Evolutionary conservation across 139 green algal species (phyloP), one percentile per base, ranked within the genome.

Genomic region (Tetratostichococcus sp.): DNA sequence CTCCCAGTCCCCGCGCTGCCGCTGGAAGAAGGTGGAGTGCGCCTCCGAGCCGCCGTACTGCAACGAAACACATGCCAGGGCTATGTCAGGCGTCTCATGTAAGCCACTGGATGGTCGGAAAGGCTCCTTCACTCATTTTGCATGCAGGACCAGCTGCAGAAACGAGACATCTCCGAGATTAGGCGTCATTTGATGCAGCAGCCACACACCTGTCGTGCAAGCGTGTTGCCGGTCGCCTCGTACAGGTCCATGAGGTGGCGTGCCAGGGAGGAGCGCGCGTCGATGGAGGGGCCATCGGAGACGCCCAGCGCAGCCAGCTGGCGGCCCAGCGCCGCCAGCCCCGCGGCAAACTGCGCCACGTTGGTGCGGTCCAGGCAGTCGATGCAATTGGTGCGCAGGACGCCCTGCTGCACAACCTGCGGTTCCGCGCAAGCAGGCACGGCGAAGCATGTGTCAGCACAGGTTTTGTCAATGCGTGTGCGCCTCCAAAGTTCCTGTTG

Each of bases 321-420:
- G 26, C 75, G 79, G 5, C 87, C 90, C 67, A 98, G 86, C 0
- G 84, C 91, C 34, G 79, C 73, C 62, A 97, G 77, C 21, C 93
- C 94, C 31, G 82, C 87, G 0, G 86, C 87, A 77, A 94, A 98
- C 81, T 97, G 93, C 21, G 89, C 91, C 21, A 98, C 93, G 76
- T 98, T 99, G 68, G 95, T 99, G 43, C 95, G 81, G 85, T 99
- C 95, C 35, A 99, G 83, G 82, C 93, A 98, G 89, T 99, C 95
- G 58, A 99, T 94, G 89, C 95, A 99, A 88, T 98, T 98, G 75
- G 91, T 96, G 71, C 92, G 90, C 67, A 96, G 79, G 75, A 94
- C 82, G 42, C 92, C 92, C 26, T 50, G 35, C 82, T 97, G 92
- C 21, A 84, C 50, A 2, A 62, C 50, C 50, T 62, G 50, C 17